Evolutionary conservation across 2,329 filamentous ascomycete species (phyloP), one percentile per base, ranked within the genome.

Genomic region (Chalaropsis ovoidea): DNA sequence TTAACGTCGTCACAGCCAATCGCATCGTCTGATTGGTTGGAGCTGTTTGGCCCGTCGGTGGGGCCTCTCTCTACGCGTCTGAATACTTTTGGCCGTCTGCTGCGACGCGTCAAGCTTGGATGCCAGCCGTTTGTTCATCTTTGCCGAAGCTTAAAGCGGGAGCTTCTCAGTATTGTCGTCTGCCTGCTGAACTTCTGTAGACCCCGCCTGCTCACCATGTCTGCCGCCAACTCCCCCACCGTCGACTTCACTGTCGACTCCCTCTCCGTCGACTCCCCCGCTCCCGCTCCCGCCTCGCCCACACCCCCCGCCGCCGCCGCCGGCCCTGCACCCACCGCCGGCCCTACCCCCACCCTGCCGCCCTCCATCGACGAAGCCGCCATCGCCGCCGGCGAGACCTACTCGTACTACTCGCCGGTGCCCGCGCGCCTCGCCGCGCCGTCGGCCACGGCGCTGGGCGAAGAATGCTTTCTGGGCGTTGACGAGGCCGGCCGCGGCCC

Each of bases 401-500:
- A 89, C 77, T 80, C 82, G 11, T 82, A 91, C 75, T 89, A 86
- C 77, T 89, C 88, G 0, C 78, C 83, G 17, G 79, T 89, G 0
- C 89, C 89, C 0, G 72, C 81, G 0, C 74, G 76, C n/a, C 82
- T 90, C 63, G 80, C 80, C 24, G 74, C 79, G 1, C 69, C 77
- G 62, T 66, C 66, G 4, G 52, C 56, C 64, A 69, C 72, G 13
- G 71, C 73, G 56, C 79, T 58, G 13, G 65, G 61, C 22, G 41
- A 66, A 66, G 81, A 85, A 72, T 94, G 89, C 75, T 86, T 88
- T 22, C 81, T 97, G 24, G 93, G 93, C 68, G 87, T 97, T 62
- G 93, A 97, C 75, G 93, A 97, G 79, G 93, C 93, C 70, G 93
- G 93, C 58, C 85, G 93, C 72, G 93, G 93, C 1, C 93, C 93